Evolutionary conservation across 306 rosid genomes (phyloP).

Genomic region (Purshia tridentata): DNA sequence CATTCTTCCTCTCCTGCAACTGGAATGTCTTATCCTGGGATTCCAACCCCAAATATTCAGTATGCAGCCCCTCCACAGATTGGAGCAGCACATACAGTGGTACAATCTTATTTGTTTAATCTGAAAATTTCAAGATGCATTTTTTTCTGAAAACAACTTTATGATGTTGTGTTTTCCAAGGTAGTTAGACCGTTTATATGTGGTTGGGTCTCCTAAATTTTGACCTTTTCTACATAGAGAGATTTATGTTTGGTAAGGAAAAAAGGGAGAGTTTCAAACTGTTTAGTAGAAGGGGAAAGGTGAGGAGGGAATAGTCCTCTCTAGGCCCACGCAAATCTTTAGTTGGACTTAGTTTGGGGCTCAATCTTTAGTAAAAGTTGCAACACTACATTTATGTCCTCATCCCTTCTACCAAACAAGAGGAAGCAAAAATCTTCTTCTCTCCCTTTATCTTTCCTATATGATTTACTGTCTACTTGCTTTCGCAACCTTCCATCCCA

Average conservation of each 20-base stretch:
- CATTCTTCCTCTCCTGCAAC: slow-evolving; percentile 50
- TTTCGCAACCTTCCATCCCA: neutral
- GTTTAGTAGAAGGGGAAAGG: neutral
- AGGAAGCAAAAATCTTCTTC: neutral
- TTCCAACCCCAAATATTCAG: slow-evolving; percentile 50
- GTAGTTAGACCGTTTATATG: neutral
- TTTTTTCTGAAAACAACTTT: neutral
- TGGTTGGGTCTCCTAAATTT: neutral
- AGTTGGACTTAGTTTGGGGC: neutral
- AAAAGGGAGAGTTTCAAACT: neutral
- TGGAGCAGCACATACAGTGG: slow-evolving; percentile 83
- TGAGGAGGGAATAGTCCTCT: too few species aligned
- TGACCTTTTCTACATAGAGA: neutral
- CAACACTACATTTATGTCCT: neutral
- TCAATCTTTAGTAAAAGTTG: neutral
- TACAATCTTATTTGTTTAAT: slow-evolving; percentile 25
- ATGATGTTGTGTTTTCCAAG: neutral
- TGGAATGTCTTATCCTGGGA: slow-evolving; percentile 55
- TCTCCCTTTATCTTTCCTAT: neutral
- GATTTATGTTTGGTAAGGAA: neutral
- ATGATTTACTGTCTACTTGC: neutral
- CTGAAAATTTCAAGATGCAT: neutral
- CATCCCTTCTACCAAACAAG: neutral
- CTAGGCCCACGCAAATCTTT: neutral
- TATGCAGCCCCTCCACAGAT: slow-evolving; percentile 63